phyloP scores from a whole-genome alignment of 345 rosid species.

The Eucalyptus guilfoylei region DNA sequence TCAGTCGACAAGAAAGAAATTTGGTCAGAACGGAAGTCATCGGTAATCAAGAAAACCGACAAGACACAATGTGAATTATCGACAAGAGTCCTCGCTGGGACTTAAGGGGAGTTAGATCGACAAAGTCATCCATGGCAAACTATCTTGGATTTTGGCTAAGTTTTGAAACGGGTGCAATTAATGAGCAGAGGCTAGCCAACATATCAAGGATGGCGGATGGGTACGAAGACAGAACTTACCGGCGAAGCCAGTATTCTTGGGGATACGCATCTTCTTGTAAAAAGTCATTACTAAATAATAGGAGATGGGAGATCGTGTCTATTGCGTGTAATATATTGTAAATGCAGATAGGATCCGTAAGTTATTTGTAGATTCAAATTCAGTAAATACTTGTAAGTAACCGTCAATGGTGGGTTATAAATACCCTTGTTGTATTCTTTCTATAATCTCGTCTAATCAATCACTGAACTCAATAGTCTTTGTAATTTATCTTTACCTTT shows the following conservation, averaged over 20 bases:
- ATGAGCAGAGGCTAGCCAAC: not conserved
- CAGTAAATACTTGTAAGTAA: not conserved
- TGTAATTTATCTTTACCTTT: not conserved
- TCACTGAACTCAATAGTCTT: not conserved
- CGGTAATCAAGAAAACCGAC: too few relatives aligned
- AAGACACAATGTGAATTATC: too few relatives aligned
- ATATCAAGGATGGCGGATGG: not conserved
- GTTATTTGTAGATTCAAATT: not conserved
- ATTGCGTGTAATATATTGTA: not conserved
- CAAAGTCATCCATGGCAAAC: not conserved
- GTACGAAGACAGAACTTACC: not conserved
- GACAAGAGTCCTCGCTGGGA: not conserved
- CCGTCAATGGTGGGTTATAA: not conserved
- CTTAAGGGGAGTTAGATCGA: not conserved
- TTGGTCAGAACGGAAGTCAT: too few relatives aligned
- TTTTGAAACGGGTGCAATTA: not conserved
- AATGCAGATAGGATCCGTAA: not conserved
- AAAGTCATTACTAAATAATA: not conserved
- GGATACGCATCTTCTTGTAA: not conserved
- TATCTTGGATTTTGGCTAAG: not conserved
- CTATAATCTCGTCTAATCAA: not conserved
- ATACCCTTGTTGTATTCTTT: not conserved
- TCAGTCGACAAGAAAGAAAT: not conserved
- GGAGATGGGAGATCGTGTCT: not conserved
- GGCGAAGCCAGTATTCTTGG: not conserved